Evolutionary conservation across 2,329 filamentous ascomycete species (phyloP).

Genomic region (Clarireedia sp.): DNA sequence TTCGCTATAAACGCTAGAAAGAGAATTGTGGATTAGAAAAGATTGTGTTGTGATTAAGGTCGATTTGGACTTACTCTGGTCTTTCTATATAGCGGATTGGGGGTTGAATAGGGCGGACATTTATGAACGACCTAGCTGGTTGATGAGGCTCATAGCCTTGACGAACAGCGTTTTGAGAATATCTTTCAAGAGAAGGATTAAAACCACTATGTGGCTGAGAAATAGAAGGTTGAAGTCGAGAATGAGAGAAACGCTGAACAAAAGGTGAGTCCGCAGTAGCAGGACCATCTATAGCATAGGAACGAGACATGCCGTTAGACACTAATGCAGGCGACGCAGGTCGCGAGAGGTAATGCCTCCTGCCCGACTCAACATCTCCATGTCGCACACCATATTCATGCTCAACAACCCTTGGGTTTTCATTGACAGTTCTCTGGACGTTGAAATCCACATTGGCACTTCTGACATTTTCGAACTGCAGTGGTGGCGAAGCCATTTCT

Average conservation of each 20-base stretch:
- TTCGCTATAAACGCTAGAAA: conserved; percentile 12
- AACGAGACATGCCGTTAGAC: conserved; percentile 19
- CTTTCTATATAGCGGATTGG: conserved; percentile 21
- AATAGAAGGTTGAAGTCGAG: conserved; percentile 20
- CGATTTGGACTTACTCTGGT: conserved; percentile 20
- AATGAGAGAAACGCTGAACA: conserved; percentile 27
- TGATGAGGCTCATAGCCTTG: conserved; percentile 12
- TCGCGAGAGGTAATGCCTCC: conserved; percentile 12
- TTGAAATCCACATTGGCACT: conserved; percentile 11
- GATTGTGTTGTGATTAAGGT: background rate
- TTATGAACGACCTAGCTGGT: conserved; percentile 16
- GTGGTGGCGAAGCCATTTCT: conserved; percentile 11
- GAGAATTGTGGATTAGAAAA: conserved; percentile 15
- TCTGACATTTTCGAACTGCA: background rate
- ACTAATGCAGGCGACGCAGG: conserved; percentile 16
- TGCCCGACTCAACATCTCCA: conserved; percentile 12
- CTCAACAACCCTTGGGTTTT: conserved; percentile 13
- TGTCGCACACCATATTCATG: conserved; percentile 15
- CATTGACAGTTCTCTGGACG: conserved; percentile 12
- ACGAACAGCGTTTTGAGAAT: conserved; percentile 13
- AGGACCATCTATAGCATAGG: conserved; percentile 17
- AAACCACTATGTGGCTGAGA: conserved; percentile 18
- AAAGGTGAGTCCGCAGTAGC: conserved; percentile 21
- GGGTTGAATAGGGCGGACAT: conserved; percentile 14
- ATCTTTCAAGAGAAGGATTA: conserved; percentile 17